A percentile compares a stretch with the other conserved stretches of the same genome.
Evolutionary conservation across 2,329 filamentous ascomycete species (phyloP).

Genomic region (Claviceps citrina): DNA sequence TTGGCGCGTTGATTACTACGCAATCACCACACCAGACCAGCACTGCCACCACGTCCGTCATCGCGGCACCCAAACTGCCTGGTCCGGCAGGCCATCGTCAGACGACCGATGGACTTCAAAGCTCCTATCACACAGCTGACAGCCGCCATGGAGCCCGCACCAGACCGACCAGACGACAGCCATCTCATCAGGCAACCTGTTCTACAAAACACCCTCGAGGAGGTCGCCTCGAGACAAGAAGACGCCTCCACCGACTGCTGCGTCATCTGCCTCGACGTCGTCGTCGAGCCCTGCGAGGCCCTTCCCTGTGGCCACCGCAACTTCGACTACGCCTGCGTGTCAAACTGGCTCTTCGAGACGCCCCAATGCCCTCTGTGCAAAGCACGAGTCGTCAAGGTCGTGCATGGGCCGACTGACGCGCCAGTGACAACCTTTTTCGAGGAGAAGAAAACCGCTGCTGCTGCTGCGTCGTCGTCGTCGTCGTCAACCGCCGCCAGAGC

Average conservation of each 20-base stretch:
- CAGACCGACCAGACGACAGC: constrained; percentile 7
- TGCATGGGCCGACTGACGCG: constrained; percentile 43
- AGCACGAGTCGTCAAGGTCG: constrained; percentile 37
- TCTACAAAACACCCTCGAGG: constrained; percentile 29
- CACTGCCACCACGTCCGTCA: too few species aligned
- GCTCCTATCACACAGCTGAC: not conserved
- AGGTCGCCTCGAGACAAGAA: constrained; percentile 19
- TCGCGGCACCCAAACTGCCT: too few species aligned
- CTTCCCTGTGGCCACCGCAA: constrained; percentile 63
- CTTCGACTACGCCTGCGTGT: constrained; percentile 75
- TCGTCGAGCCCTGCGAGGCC: constrained; percentile 57
- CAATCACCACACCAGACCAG: too few species aligned
- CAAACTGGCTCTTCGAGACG: constrained; percentile 63
- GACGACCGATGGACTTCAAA: too few species aligned
- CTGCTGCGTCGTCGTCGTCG: not conserved
- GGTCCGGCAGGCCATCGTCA: too few species aligned
- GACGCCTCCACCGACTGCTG: constrained; percentile 34
- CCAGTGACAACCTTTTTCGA: constrained; percentile 39
- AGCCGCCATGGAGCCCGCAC: constrained; percentile 1
- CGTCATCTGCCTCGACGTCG: constrained; percentile 70
- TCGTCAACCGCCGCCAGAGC: constrained; percentile 2
- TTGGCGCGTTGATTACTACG: too few species aligned
- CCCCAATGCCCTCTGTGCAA: constrained; percentile 70
- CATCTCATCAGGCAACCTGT: constrained; percentile 28
- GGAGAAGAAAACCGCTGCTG: constrained; percentile 12